Evolutionary conservation across 2,329 filamentous ascomycete species (phyloP), one percentile per base, ranked within the genome.

Genomic region (Aspergillus tanneri): DNA sequence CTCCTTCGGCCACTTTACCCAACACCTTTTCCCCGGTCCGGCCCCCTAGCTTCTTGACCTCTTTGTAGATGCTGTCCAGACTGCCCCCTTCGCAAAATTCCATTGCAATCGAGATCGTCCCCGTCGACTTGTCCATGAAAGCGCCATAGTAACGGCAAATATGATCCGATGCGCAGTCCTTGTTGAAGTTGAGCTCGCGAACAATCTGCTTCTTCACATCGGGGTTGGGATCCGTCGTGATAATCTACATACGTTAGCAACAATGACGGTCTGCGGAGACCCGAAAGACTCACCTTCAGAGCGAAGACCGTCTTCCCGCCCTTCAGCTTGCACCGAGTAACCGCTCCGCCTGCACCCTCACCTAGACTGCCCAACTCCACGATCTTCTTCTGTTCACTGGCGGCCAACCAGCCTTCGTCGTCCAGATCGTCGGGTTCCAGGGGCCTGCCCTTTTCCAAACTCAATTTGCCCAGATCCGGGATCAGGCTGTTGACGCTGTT

Each of bases 151-250:
- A 99, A 55, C 87, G 85, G 73, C 93, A 99, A 63, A 99, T 99
- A 69, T 97, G 90, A 51, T 93, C 87, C 4, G 90, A 96, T 5
- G 89, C 90, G 68, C 93, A 97, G 58, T 91, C 89, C 72, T 96
- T 96, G 79, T 99, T 99, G 79, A 97, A 99, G 53, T 88, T 89
- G 44, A 99, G 79, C 70, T 99, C 93, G 65, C 93, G 87, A 51
- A 97, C 83, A 61, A 99, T 99, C 72, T 99, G 93, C 69, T 95
- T 96, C 78, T 96, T 97, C 53, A 97, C 90, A 66, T 96, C 92
- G 10, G 93, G 92, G 61, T 99, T 93, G 2, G 93, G 93, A 67
- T 97, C 95, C 25, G 93, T 96, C 2, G 93, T 99, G 67, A 99
- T 99, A 64, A 99, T 87, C 92, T 46, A 56, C 35, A 54, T 50